A percentile compares a stretch with the other conserved stretches of the same genome.
These are phyloP conservation scores for Amphibolis antarctica DNA, from an alignment of 106 monocot species.

Conservation along the genomic window DNA sequence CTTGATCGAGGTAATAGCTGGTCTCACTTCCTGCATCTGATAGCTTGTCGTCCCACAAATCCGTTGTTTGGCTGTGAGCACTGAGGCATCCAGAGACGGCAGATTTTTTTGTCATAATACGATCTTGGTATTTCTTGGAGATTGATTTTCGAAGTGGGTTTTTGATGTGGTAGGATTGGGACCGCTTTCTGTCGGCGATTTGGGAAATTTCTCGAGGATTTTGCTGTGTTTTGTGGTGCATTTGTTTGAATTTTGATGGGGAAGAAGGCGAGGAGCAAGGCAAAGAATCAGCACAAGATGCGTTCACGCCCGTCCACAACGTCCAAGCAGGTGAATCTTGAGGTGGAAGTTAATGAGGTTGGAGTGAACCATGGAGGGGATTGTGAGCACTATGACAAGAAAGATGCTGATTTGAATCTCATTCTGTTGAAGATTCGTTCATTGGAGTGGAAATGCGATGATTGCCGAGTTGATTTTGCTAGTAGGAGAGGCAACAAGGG, in stretches of 20 bases:
- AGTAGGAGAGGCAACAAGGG: slow-evolving; percentile 28
- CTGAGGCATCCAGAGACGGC: no score
- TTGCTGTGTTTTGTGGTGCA: slow-evolving; percentile 4
- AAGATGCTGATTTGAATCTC: slow-evolving; percentile 20
- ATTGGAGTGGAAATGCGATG: slow-evolving; percentile 34
- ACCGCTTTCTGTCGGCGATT: neutral
- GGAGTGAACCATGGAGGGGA: slow-evolving; percentile 8
- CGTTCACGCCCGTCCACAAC: neutral
- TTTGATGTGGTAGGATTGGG: neutral
- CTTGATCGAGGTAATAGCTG: neutral
- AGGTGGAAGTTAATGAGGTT: neutral
- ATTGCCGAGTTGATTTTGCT: slow-evolving; percentile 56
- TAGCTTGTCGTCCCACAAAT: no score
- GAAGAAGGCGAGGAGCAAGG: slow-evolving; percentile 66
- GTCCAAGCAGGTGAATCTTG: neutral
- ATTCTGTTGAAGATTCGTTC: slow-evolving; percentile 32
- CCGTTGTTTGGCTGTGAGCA: no score
- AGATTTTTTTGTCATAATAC: slow-evolving; percentile 1
- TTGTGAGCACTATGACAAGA: slow-evolving; percentile 46
- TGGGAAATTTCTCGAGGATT: neutral
- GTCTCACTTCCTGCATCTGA: no score
- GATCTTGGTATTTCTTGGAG: neutral
- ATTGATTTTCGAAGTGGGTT: neutral
- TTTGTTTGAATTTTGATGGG: slow-evolving; percentile 32
- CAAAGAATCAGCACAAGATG: slow-evolving; percentile 27